These are phyloP conservation scores for Eremochloa ophiuroides DNA, from an alignment of 176 grass and related monocot species.

Conservation along the genomic window DNA sequence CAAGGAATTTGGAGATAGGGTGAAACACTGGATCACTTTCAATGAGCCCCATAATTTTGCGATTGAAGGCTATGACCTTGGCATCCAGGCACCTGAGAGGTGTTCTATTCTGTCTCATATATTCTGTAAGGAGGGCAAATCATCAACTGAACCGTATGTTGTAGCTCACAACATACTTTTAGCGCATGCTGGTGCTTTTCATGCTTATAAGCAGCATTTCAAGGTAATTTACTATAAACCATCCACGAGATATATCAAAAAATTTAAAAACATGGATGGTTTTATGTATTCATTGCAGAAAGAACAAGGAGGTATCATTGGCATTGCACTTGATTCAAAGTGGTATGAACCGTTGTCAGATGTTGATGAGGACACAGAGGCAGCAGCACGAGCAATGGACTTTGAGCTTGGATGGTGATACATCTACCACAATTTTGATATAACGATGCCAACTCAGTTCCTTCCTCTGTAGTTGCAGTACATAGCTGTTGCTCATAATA, in stretches of 20 bases:
- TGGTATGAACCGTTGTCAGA: slow-evolving; percentile 87
- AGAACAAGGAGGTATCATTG: slow-evolving; percentile 57
- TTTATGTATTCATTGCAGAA: slow-evolving; percentile 36
- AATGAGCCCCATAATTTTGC: slow-evolving; percentile 80
- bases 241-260: background rate
- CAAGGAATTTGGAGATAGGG: slow-evolving; percentile 86
- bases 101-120: slow-evolving; percentile 83
- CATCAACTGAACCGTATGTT: slow-evolving; percentile 85
- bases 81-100: slow-evolving; percentile 79
- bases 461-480: slow-evolving; percentile 9
- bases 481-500: slow-evolving; percentile 1
- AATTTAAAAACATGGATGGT: background rate
- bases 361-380: slow-evolving; percentile 61
- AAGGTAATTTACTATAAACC: slow-evolving; percentile 44
- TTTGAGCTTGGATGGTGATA: slow-evolving; percentile 94
- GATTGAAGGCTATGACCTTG: slow-evolving; percentile 82
- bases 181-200: slow-evolving; percentile 73
- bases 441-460: background rate
- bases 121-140: slow-evolving; percentile 73
- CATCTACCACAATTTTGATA: slow-evolving; percentile 7
- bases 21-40: slow-evolving; percentile 92
- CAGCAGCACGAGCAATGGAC: slow-evolving; percentile 77
- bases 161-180: slow-evolving; percentile 80
- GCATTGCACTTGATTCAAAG: slow-evolving; percentile 76
- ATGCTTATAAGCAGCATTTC: slow-evolving; percentile 66